Evolutionary conservation across 768 basidiomycete species (phyloP).

Genomic region (Termitomyces sp.): DNA sequence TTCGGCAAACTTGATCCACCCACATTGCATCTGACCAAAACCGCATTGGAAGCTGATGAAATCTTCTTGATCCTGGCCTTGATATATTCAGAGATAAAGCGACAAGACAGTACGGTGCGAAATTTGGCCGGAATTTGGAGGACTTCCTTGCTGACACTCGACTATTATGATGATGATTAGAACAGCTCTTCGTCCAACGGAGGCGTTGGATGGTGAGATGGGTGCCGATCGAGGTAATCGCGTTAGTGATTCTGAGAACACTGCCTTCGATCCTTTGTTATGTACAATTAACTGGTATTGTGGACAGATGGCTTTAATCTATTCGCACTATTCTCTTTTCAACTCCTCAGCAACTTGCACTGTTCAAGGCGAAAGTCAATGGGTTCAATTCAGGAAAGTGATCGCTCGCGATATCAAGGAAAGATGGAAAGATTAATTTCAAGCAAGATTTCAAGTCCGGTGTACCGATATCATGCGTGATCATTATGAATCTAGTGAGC

Average conservation of each 20-base stretch:
- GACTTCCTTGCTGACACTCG: background rate
- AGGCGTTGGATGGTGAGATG: constrained; percentile 3
- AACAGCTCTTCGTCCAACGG: constrained; percentile 18
- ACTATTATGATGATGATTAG: background rate
- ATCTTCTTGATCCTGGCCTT: constrained; percentile 34
- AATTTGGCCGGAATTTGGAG: background rate
- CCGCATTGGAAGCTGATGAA: constrained; percentile 36
- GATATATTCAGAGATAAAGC: constrained; percentile 30
- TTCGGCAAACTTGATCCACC: constrained; percentile 41
- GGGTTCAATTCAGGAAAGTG: background rate
- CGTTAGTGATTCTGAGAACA: too few species aligned
- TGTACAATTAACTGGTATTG: too few species aligned
- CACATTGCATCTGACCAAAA: constrained; percentile 32
- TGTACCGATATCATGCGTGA: background rate
- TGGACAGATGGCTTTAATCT: background rate
- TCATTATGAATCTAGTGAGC: background rate
- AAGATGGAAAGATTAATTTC: too few species aligned
- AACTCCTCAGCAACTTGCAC: background rate
- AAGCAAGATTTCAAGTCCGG: background rate
- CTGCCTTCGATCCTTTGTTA: background rate
- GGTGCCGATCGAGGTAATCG: too few species aligned
- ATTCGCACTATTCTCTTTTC: background rate
- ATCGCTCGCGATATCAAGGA: too few species aligned
- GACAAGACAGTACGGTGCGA: constrained; percentile 31
- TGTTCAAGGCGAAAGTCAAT: background rate